Conservation (phyloP, 345 rosid genomes). For the Isatis tinctoria region DNA sequence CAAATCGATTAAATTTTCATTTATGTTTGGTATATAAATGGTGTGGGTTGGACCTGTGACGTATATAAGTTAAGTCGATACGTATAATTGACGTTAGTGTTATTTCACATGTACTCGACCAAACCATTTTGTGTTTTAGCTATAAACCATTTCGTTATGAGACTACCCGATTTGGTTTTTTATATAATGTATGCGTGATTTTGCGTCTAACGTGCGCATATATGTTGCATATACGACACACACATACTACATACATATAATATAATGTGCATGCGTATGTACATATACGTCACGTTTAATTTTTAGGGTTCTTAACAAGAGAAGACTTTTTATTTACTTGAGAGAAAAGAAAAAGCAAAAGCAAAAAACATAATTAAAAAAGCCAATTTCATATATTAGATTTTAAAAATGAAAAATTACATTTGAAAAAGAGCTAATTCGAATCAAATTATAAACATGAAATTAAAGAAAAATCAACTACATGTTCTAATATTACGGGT, state of each 20-base stretch:
- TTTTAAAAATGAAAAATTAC: no score
- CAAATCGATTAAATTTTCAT: no score
- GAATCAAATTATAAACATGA: no score
- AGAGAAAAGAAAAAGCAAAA: neutral
- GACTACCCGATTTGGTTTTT: conserved; percentile 18
- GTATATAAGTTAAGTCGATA: conserved; percentile 11
- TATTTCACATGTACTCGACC: conserved; percentile 8
- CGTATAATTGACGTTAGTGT: conserved; percentile 12
- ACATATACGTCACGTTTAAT: neutral
- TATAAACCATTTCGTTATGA: conserved; percentile 9
- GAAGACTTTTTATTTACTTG: neutral
- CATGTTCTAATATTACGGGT: no score
- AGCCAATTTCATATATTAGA: no score
- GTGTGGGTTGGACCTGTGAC: neutral
- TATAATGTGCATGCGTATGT: neutral
- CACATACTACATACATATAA: neutral
- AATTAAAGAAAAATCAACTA: no score
- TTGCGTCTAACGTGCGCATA: conserved; percentile 15
- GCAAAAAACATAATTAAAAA: neutral
- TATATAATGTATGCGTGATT: neutral
- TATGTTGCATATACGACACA: neutral
- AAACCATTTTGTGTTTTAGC: conserved; percentile 15
- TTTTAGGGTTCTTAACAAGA: neutral
- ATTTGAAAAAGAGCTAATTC: no score
- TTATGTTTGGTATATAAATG: conserved; percentile 5